phyloP scores from a whole-genome alignment of 2,329 filamentous ascomycete species.

The Aspergillus sp. region DNA sequence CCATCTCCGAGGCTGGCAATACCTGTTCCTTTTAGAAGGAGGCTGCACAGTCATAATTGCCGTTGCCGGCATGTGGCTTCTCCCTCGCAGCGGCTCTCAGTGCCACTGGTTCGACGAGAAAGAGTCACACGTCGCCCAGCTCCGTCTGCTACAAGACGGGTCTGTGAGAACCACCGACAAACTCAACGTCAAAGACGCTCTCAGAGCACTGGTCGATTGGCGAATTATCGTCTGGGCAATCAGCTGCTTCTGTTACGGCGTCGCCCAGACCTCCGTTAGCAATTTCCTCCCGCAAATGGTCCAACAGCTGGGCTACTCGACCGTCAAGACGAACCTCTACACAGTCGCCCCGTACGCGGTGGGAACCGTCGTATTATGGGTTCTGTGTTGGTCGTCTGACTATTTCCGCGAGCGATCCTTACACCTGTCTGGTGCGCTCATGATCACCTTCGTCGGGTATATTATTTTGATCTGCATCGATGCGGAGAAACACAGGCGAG shows the following conservation, averaged over 20 bases:
- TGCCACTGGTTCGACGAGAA: conserved; percentile 4
- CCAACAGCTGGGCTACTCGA: conserved; percentile 11
- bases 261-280: conserved; percentile 2
- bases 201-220: conserved; percentile 1
- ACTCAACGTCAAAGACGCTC: not conserved
- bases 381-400: conserved; percentile 10
- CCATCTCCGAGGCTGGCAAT: conserved; percentile 12
- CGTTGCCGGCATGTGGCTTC: conserved; percentile 1
- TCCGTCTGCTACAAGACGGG: conserved; percentile 2
- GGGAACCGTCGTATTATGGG: conserved; percentile 7
- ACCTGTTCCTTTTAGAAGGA: conserved; percentile 21
- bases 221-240: conserved; percentile 12
- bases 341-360: conserved; percentile 6
- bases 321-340: conserved; percentile 16
- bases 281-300: conserved; percentile 5
- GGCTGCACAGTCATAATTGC: conserved; percentile 11
- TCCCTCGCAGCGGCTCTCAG: conserved; percentile 1
- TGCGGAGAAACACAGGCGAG: conserved; percentile 1
- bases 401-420: conserved; percentile 14
- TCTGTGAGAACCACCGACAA: conserved; percentile 2
- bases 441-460: conserved; percentile 10
- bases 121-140: not conserved
- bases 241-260: conserved; percentile 4
- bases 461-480: conserved; percentile 9
- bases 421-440: conserved; percentile 8